Base-by-base conservation (phyloP, 2,329 filamentous ascomycete genomes). In the Botrytis paeoniae region DNA sequence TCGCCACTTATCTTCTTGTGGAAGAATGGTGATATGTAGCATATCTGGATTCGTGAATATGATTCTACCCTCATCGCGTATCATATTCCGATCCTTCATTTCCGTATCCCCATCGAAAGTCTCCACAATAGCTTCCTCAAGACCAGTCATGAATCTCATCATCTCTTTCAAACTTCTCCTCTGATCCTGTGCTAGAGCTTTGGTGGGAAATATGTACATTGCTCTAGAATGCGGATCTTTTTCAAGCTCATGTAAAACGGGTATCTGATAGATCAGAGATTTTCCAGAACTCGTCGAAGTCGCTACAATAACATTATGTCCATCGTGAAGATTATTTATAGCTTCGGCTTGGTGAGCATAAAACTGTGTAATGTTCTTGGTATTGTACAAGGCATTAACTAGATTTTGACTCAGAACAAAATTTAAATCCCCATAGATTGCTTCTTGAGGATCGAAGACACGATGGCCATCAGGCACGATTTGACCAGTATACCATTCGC, bases 1-100 rank as follows among this genome's bases (percentile, higher is more conserved):
- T 64, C 95, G 88, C 96, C 96, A 99, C 43, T 88, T 88, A 75
- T 94, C 92, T 83, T 99, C 96, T 79, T 98, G 93, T 0, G 96
- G 95, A 5, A 99, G 83, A 39, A 99, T 97, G 0, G 94, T 97
- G 48, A 98, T 89, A 78, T 99, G 96, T 51, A 99, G 86, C 95
- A 98, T 99, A 79, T 99, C 96, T 0, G 96, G 96, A 78, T 99
- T 99, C 0, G 96, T 99, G 79, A 99, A 98, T 69, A 99, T 95
- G 75, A 98, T 94, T 37, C 94, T 88, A 0, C 92, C 96, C 82
- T 97, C 91, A 57, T 98, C 95, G 9, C 95, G 89, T 75, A 99
- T 95, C 41, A 85, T 80, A 76, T 93, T 93, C 35, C 96, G 89
- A 75, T 92, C 91, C 8, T 83, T 82, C 89, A 97, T 95, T 0